phyloP scores from a whole-genome alignment of 225 moss, liverwort and hornwort species.

The Neckera pumila region DNA sequence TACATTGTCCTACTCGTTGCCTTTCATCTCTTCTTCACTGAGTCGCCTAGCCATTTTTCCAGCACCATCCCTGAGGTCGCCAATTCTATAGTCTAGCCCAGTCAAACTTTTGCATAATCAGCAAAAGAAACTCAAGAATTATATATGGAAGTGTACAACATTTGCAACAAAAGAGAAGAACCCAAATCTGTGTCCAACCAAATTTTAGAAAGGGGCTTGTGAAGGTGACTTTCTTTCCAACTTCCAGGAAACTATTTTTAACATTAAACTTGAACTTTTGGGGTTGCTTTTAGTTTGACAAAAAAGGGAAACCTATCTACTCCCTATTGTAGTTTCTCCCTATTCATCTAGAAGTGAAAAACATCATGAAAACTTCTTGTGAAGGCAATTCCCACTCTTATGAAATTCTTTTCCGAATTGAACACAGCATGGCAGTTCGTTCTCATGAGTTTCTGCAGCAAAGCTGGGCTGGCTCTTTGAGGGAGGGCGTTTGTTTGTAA shows the following conservation, averaged over 20 bases:
- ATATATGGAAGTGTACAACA: too few relatives aligned
- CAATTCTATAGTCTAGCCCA: too few relatives aligned
- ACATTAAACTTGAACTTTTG: too few relatives aligned
- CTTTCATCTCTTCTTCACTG: too few relatives aligned
- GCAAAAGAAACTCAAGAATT: background rate
- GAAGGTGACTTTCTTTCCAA: background rate
- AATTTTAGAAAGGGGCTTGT: too few relatives aligned
- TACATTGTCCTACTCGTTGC: too few relatives aligned
- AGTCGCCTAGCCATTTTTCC: too few relatives aligned
- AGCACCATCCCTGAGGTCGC: too few relatives aligned
- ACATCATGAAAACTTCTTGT: too few relatives aligned
- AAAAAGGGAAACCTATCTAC: background rate
- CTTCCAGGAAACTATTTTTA: too few relatives aligned
- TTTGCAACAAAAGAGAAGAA: too few relatives aligned
- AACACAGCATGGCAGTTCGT: background rate
- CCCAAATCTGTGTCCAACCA: rapidly evolving
- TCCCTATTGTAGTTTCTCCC: background rate
- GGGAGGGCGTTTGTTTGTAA: background rate
- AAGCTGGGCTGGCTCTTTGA: background rate
- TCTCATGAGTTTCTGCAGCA: background rate
- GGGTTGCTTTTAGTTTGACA: background rate
- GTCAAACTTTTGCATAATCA: background rate
- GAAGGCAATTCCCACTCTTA: background rate
- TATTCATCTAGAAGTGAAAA: too few relatives aligned
- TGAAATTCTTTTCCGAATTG: background rate